Conservation (phyloP, 2,329 filamentous ascomycete genomes). For the Diaporthe vexans region DNA sequence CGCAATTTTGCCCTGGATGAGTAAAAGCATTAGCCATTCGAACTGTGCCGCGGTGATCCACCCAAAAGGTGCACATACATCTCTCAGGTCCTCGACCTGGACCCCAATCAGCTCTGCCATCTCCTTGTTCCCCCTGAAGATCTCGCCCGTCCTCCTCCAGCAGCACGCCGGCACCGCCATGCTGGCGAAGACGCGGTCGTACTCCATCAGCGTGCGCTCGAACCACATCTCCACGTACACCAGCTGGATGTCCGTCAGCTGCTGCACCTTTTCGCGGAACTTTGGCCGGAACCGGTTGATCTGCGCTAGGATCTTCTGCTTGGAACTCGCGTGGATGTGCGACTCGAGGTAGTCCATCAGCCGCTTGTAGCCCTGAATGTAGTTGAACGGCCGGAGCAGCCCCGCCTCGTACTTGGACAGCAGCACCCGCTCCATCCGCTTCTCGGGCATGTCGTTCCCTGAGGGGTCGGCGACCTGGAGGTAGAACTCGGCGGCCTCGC, state of each 20-base stretch:
- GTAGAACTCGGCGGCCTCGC: conserved; percentile 85
- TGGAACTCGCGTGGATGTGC: conserved; percentile 84
- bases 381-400: conserved; percentile 96
- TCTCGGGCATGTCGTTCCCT: conserved; percentile 86
- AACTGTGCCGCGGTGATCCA: conserved; percentile 31
- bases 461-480: conserved; percentile 96
- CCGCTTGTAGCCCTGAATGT: conserved; percentile 94
- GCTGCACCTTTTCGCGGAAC: conserved; percentile 95
- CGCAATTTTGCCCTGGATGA: conserved; percentile 85
- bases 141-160: conserved; percentile 96
- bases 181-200: conserved; percentile 97
- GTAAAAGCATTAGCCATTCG: background rate
- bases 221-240: conserved; percentile 99
- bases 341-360: conserved; percentile 93
- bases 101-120: conserved; percentile 98
- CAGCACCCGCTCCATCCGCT: conserved; percentile 94
- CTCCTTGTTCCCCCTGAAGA: conserved; percentile 97
- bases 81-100: conserved; percentile 89
- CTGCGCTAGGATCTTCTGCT: conserved; percentile 92
- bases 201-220: conserved; percentile 95
- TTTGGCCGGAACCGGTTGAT: conserved; percentile 94
- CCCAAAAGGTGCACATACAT: conserved; percentile 71
- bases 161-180: conserved; percentile 99
- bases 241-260: conserved; percentile 91
- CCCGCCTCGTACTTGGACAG: conserved; percentile 97